Percentiles rank a stretch among this genome's conserved stretches.
These are phyloP conservation scores for Yamadazyma olivae DNA, from an alignment of 805 yeast species.

Conservation along the genomic window DNA sequence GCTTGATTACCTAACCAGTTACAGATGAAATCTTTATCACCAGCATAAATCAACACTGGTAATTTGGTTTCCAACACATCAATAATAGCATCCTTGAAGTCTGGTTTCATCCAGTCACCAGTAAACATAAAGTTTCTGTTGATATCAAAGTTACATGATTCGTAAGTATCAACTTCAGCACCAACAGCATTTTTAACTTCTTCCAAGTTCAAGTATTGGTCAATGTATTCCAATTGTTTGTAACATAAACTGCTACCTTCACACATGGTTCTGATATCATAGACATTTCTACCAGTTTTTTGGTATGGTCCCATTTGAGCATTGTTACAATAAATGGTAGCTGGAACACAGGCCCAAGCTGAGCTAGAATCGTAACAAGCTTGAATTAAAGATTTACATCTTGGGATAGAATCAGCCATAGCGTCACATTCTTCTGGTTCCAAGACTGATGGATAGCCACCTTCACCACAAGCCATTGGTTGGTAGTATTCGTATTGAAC, in stretches of 20 bases:
- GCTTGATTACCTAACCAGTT: constrained; percentile 45
- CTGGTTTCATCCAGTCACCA: constrained; percentile 93
- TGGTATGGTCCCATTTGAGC: constrained; percentile 79
- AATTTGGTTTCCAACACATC: constrained; percentile 63
- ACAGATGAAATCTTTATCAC: constrained; percentile 45
- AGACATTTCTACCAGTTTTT: constrained; percentile 84
- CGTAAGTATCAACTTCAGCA: constrained; percentile 78
- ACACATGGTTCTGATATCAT: constrained; percentile 82
- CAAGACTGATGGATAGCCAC: constrained; percentile 77
- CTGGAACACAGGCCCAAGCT: constrained; percentile 87
- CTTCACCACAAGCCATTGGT: constrained; percentile 93
- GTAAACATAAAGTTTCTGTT: constrained; percentile 76
- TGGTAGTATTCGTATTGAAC: constrained; percentile 75
- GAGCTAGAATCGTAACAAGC: constrained; percentile 74
- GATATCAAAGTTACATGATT: constrained; percentile 74
- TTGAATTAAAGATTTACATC: constrained; percentile 74
- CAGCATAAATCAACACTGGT: constrained; percentile 89
- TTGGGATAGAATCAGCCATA: constrained; percentile 60
- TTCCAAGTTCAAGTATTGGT: constrained; percentile 71
- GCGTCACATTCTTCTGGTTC: constrained; percentile 64
- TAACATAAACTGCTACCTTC: constrained; percentile 72
- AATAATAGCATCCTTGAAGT: constrained; percentile 49
- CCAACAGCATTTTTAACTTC: constrained; percentile 82
- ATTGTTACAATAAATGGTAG: constrained; percentile 84
- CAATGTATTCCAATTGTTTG: constrained; percentile 71